phyloP scores from a whole-genome alignment of 176 grass and related monocot species.

The Bolboschoenus planiculmis region DNA sequence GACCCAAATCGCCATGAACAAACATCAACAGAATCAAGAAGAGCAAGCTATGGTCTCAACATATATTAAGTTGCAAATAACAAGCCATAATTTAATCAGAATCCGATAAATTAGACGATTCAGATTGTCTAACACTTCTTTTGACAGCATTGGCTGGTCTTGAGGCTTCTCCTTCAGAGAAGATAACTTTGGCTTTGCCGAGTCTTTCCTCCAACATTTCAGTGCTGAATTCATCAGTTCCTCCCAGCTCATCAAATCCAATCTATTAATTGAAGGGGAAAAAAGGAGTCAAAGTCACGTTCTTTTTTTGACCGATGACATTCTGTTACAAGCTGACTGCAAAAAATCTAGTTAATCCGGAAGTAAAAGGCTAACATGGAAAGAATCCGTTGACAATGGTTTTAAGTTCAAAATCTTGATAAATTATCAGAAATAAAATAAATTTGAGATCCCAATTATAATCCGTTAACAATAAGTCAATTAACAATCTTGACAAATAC shows the following conservation, averaged over 20 bases:
- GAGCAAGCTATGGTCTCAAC: background rate
- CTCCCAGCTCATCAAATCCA: constrained; percentile 93
- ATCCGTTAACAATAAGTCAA: background rate
- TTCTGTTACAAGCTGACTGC: background rate
- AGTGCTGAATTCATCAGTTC: constrained; percentile 70
- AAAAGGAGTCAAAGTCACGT: background rate
- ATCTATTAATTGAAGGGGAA: constrained; percentile 36
- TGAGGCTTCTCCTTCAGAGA: constrained; percentile 65
- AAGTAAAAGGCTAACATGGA: background rate
- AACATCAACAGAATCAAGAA: constrained; percentile 13
- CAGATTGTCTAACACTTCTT: constrained; percentile 62
- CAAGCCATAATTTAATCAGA: constrained; percentile 45
- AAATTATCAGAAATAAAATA: background rate
- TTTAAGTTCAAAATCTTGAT: background rate
- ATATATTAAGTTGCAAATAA: background rate
- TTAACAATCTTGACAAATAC: background rate
- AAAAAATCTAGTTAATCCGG: background rate
- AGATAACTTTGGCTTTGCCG: constrained; percentile 60
- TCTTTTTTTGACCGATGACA: background rate
- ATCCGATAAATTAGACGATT: constrained; percentile 51
- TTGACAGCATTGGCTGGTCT: constrained; percentile 35
- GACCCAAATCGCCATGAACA: background rate
- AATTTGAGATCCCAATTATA: background rate
- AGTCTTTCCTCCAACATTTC: constrained; percentile 85
- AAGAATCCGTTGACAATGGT: background rate